phyloP scores from a whole-genome alignment of 305 asterid species.

The Fraxinus angustifolia region DNA sequence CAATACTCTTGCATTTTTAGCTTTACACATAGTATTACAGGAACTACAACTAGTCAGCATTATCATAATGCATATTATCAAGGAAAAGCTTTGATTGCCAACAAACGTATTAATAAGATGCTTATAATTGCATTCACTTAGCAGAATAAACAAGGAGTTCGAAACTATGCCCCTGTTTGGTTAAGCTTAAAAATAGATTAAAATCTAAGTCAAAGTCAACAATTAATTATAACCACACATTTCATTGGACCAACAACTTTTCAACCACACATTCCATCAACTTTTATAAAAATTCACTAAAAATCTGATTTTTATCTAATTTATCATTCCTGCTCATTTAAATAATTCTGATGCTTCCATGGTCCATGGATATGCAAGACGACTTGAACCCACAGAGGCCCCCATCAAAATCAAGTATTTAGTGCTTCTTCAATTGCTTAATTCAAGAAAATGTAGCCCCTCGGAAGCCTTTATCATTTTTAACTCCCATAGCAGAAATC shows the following conservation, averaged over 20 bases:
- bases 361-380: background rate
- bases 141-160: background rate
- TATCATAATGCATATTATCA: background rate
- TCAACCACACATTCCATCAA: background rate
- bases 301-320: background rate
- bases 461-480: background rate
- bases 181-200: background rate
- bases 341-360: background rate
- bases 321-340: background rate
- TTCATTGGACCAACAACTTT: background rate
- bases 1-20: conserved; percentile 10
- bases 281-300: background rate
- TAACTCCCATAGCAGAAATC: background rate
- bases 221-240: background rate
- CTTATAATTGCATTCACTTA: background rate
- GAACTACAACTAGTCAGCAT: background rate
- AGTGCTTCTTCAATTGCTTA: background rate
- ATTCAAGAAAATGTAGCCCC: conserved; percentile 1
- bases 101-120: background rate
- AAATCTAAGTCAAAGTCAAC: background rate
- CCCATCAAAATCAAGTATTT: background rate
- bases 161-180: background rate
- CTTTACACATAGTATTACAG: background rate
- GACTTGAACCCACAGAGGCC: background rate
- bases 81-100: background rate